Base-by-base conservation (phyloP, 225 moss, liverwort and hornwort species). In the Marchantia polymorpha region DNA sequence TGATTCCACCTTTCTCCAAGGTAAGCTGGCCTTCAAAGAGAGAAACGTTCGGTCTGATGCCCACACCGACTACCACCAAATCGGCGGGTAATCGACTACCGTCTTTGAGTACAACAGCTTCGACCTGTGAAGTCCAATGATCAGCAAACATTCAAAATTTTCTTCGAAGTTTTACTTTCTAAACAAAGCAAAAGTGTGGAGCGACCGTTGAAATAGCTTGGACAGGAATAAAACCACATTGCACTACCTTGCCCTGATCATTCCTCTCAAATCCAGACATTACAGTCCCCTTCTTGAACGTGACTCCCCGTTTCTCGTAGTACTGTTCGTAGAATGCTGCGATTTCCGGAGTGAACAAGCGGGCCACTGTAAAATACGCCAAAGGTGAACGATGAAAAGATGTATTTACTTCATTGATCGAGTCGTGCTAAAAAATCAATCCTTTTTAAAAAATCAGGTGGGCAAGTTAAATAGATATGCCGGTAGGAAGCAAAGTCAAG, bases 301-400 rank as follows among this genome's bases (percentile, higher is more conserved):
- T 83, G 50, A 94, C 80, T 70, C 94, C 94, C 80, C 90, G 91
- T 64, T 79, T 90, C 61, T 74, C 83, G 79, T 94, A 99, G 80
- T 89, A 86, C 10, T 92, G 89, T 79, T 99, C 97, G 65, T 99
- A 94, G 65, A 91, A 99, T 53, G 70, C 84, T 29, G 97, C 91
- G 53, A 94, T 94, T 60, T 93, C 94, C 46, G 91, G 93, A 49
- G 93, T 99, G 59, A 94, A 99, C 75, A 94, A 82, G 48, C 94
- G 90, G 52, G 93, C 88, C 94, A 94, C 94, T 97, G 91, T 30
- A 83, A 26, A 39, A 63, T 25, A 80, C 29, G 63, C 67, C 61
- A 74, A 19, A 31, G 15, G 17, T 17, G 17, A 75, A 9, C 58
- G 46, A 59, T 20, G 75, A 15, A 29, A 53, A 11, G 26, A 26